phyloP scores from a whole-genome alignment of 306 rosid genomes.

The Quercus variabilis region DNA sequence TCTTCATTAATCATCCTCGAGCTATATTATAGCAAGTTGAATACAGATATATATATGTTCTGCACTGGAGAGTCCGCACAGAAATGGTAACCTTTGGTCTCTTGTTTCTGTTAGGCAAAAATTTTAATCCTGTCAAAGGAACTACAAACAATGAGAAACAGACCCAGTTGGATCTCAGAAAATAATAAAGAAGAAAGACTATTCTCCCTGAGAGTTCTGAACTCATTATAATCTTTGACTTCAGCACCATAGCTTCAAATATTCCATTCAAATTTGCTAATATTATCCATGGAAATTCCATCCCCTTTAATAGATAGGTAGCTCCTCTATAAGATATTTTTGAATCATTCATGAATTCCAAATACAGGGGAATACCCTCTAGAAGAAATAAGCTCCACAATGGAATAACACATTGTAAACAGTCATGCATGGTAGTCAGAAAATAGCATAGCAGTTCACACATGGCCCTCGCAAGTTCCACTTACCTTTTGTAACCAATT shows the following conservation, averaged over 20 bases:
- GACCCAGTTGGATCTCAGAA: background rate
- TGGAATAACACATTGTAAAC: too few relatives aligned
- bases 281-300: background rate
- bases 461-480: too few relatives aligned
- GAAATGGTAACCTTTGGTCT: slow-evolving; percentile 17
- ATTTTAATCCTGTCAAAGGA: slow-evolving; percentile 16
- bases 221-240: background rate
- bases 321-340: too few relatives aligned
- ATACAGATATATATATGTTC: background rate
- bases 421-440: too few relatives aligned
- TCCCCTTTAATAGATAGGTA: background rate
- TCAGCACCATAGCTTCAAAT: background rate
- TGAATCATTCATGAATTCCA: too few relatives aligned
- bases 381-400: too few relatives aligned
- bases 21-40: slow-evolving; percentile 27
- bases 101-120: slow-evolving; percentile 18
- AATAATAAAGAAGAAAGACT: background rate
- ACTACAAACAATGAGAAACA: slow-evolving; percentile 10
- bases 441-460: too few relatives aligned
- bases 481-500: too few relatives aligned
- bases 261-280: background rate
- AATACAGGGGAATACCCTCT: too few relatives aligned
- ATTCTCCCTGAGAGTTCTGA: background rate
- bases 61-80: background rate
- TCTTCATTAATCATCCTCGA: slow-evolving; percentile 17